Percentiles rank a stretch among this genome's conserved stretches.
Conservation (phyloP, 2,329 filamentous ascomycete genomes). For the Pseudogymnoascus sp. region DNA sequence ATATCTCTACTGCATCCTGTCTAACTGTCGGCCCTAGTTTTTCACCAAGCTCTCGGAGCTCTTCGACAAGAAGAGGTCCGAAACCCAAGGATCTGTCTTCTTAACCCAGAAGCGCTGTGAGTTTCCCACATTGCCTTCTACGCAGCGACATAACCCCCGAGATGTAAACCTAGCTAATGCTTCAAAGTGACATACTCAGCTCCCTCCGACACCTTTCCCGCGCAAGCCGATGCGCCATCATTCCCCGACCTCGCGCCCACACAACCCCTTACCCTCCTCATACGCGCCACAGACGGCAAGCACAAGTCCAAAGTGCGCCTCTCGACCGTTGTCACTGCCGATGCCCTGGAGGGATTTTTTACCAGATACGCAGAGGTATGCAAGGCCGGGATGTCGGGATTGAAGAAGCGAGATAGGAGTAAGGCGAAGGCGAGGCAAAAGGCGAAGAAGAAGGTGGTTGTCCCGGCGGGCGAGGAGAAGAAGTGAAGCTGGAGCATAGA, state of each 20-base stretch:
- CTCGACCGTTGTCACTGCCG: constrained; percentile 72
- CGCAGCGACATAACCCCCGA: constrained; percentile 15
- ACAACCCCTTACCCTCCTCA: constrained; percentile 61
- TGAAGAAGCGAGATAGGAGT: constrained; percentile 91
- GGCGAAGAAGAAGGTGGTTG: constrained; percentile 43
- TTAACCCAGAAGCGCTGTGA: constrained; percentile 70
- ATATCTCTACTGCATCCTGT: background rate
- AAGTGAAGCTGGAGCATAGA: constrained; percentile 11
- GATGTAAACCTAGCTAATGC: constrained; percentile 15
- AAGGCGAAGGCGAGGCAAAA: constrained; percentile 74
- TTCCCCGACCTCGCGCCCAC: constrained; percentile 53
- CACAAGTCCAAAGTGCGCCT: constrained; percentile 60
- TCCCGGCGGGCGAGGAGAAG: constrained; percentile 20
- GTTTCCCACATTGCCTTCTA: constrained; percentile 20
- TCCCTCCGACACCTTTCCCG: constrained; percentile 32
- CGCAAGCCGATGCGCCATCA: constrained; percentile 40
- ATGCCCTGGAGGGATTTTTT: constrained; percentile 74
- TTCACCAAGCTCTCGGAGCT: constrained; percentile 61
- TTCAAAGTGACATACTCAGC: constrained; percentile 13
- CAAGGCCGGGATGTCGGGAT: constrained; percentile 75
- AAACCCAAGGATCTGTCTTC: constrained; percentile 65
- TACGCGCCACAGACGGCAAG: constrained; percentile 79
- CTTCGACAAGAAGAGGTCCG: constrained; percentile 57
- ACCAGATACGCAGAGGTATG: constrained; percentile 80
- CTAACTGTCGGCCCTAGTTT: constrained; percentile 46